Percentiles rank a stretch among this genome's conserved stretches.
Evolutionary conservation across 2,329 filamentous ascomycete genomes (phyloP).

Genomic region (Hypocreales sp.): DNA sequence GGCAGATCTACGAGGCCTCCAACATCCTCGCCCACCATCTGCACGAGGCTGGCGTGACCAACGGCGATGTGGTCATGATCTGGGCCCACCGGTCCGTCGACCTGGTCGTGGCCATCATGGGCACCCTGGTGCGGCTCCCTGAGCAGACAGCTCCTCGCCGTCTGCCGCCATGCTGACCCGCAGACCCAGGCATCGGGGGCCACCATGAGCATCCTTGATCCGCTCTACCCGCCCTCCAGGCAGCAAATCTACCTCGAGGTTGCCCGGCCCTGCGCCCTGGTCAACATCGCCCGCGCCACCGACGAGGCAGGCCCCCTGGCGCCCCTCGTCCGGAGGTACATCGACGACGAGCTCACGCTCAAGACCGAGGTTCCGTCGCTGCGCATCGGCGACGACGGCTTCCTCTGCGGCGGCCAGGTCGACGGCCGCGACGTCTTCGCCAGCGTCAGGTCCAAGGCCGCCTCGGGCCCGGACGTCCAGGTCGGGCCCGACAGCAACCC

Average conservation of each 20-base stretch:
- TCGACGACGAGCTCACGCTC: constrained; percentile 56
- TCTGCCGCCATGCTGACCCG: not conserved
- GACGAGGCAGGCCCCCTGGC: constrained; percentile 32
- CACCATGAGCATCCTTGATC: constrained; percentile 57
- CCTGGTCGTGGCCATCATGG: constrained; percentile 59
- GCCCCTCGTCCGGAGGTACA: constrained; percentile 41
- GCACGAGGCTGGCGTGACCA: constrained; percentile 52
- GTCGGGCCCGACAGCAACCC: constrained; percentile 78
- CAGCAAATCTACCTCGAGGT: constrained; percentile 58
- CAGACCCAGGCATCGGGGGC: constrained; percentile 36
- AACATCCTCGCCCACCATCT: constrained; percentile 72
- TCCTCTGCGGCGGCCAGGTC: constrained; percentile 50
- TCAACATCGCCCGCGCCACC: constrained; percentile 54
- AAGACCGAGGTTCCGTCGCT: constrained; percentile 63
- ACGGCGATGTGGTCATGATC: constrained; percentile 87
- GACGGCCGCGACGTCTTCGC: constrained; percentile 54
- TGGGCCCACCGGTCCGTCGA: constrained; percentile 67
- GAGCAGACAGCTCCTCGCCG: not conserved
- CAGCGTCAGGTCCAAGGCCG: constrained; percentile 30
- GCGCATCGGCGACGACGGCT: constrained; percentile 54
- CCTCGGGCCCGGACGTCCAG: constrained; percentile 49
- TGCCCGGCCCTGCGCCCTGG: constrained; percentile 52
- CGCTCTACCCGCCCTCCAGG: constrained; percentile 21
- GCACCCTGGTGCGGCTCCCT: constrained; percentile 26
- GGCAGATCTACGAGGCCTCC: constrained; percentile 72